Base-by-base conservation (phyloP, 495 filamentous ascomycete species). In the Apodospora peruviana region DNA sequence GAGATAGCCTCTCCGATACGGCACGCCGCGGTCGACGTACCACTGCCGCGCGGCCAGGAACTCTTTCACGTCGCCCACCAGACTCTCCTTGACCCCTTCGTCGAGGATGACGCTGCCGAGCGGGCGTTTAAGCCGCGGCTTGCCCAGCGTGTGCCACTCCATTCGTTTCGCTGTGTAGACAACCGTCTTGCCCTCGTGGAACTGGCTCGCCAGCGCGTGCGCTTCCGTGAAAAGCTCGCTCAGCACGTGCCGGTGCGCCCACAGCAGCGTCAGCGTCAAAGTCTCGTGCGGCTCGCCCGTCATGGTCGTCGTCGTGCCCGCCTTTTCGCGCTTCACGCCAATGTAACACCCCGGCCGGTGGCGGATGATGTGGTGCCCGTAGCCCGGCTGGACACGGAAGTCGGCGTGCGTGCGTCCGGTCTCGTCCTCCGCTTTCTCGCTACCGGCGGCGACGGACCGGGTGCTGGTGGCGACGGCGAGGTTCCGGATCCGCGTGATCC, bases 1-100 rank as follows among this genome's bases (percentile, higher is more conserved):
- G 34, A 98, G 76, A 66, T 97, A 98, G 1, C 93, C 93, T 18
- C 93, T 77, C 25, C 93, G 83, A 52, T 97, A 98, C 1, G 93
- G 93, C 54, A 98, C 95, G 5, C 93, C 93, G 5, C 93, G 84
- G 59, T 96, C 88, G 22, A 90, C 78, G 56, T 98, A 98, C 93
- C 93, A 98, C 35, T 83, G 75, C 24, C 83, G 77, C 24, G 87
- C 82, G 1, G 65, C 73, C 32, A 96, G 68, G 54, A 98, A 98
- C 52, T 91, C 88, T 53, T 81, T 78, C 1, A 95, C 82, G 59
- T 98, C 93, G 7, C 76, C 78, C 2, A 96, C 78, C n/a, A 98
- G 84, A 4, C 76, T 68, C 64, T 94, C 88, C 56, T 91, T 90
- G 25, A 97, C 76, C 4, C 94, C 93, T 40, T 85, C 65, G 45